Evolutionary conservation across 176 grass and related monocot species (phyloP).

Genomic region (Dactylis glomerata): DNA sequence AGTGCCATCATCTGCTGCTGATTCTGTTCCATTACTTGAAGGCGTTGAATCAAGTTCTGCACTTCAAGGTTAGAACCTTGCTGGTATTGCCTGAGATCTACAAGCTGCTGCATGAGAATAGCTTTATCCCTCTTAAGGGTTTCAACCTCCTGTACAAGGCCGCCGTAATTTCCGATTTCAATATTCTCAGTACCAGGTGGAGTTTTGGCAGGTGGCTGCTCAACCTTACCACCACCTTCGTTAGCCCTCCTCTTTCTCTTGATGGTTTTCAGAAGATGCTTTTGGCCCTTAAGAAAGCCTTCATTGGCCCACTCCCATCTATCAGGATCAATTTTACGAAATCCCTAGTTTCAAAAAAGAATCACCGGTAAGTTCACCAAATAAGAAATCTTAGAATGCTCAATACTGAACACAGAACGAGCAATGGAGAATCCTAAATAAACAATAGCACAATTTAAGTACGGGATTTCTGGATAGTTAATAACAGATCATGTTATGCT

Average conservation of each 20-base stretch:
- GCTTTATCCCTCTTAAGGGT: constrained; percentile 82
- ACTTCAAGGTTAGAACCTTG: constrained; percentile 65
- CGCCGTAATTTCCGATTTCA: constrained; percentile 73
- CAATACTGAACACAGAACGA: not conserved
- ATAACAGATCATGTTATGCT: constrained; percentile 3
- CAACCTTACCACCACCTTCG: constrained; percentile 23
- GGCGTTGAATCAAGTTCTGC: constrained; percentile 52
- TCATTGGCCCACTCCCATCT: constrained; percentile 95
- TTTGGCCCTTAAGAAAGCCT: constrained; percentile 68
- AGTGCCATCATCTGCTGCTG: constrained; percentile 75
- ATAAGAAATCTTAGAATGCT: not conserved
- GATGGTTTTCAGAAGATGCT: constrained; percentile 73
- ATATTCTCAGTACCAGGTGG: constrained; percentile 50
- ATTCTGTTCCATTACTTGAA: constrained; percentile 78
- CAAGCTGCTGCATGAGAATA: constrained; percentile 77
- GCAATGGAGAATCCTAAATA: not conserved
- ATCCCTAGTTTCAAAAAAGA: constrained; percentile 52
- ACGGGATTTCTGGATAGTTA: not conserved
- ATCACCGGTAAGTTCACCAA: not conserved
- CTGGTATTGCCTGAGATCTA: constrained; percentile 71
- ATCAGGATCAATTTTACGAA: constrained; percentile 83
- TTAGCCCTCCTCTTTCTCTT: constrained; percentile 60
- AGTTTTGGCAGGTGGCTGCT: constrained; percentile 40
- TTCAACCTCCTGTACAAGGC: constrained; percentile 71
- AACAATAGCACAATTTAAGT: not conserved